phyloP scores from a whole-genome alignment of 2,329 filamentous ascomycete species.

The Biscogniauxia marginata region DNA sequence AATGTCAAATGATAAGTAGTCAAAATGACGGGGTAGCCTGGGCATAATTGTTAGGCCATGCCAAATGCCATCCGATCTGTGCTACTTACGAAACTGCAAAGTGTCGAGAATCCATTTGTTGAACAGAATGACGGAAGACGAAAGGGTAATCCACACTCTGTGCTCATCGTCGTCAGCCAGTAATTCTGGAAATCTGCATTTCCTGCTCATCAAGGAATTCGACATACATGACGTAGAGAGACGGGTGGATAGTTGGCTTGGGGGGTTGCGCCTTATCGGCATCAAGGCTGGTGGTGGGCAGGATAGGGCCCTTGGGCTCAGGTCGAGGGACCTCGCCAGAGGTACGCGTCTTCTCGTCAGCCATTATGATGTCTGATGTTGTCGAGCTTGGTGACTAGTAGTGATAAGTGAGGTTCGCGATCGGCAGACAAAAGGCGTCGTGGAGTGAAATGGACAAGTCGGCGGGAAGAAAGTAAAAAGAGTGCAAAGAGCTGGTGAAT shows the following conservation, averaged over 20 bases:
- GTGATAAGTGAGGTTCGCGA: conserved; percentile 7
- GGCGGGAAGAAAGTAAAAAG: not conserved
- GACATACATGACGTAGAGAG: conserved; percentile 76
- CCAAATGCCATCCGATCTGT: not conserved
- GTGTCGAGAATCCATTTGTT: conserved; percentile 98
- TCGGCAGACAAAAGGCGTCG: conserved; percentile 6
- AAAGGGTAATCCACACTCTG: conserved; percentile 89
- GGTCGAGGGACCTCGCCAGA: conserved; percentile 72
- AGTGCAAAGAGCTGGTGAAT: conserved; percentile 2
- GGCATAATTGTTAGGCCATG: conserved; percentile 26
- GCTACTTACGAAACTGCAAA: conserved; percentile 70
- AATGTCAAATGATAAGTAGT: conserved; percentile 96
- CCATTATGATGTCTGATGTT: conserved; percentile 41
- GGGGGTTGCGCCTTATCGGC: conserved; percentile 67
- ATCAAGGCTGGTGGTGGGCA: conserved; percentile 79
- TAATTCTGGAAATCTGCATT: not conserved
- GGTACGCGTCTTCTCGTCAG: conserved; percentile 78
- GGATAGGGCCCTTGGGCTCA: conserved; percentile 57
- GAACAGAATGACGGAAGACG: conserved; percentile 94
- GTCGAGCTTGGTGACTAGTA: conserved; percentile 11
- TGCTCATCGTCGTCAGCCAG: conserved; percentile 15
- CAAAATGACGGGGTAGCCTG: conserved; percentile 74
- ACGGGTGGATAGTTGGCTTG: conserved; percentile 69
- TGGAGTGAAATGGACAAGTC: not conserved
- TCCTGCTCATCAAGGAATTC: not conserved